Base-by-base conservation (phyloP, 805 yeast species). In the Wickerhamomyces canadensis region DNA sequence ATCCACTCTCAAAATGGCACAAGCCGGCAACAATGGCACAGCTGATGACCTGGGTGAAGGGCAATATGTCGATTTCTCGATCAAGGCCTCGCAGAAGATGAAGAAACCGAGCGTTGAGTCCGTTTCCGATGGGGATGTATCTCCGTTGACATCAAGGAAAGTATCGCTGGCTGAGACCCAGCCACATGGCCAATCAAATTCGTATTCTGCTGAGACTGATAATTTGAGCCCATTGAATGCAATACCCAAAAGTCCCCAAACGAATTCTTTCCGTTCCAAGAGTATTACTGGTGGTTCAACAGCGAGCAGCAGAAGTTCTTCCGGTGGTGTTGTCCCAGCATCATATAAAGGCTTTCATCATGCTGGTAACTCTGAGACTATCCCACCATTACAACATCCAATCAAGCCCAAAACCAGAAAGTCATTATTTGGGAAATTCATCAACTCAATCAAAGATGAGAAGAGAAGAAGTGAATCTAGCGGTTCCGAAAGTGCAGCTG, bases 361-460 rank as follows among this genome's bases (percentile, higher is more conserved):
- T 10, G 36, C 47, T 18, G 51, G 32, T 23, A 45, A 47, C 17
- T 37, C 45, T 15, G 54, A 56, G 17, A 62, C 64, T 14, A 52
- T 65, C 3, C 76, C 78, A 1, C 77, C 78, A 4, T 59, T 70
- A 31, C 45, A 57, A 17, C 71, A 65, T n/a, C 77, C 77, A 1
- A 66, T 72, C 21, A 71, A 70, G 42, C 76, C 76, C 0, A 60
- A 42, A 31, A 37, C 42, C 3, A 54, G 47, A 35, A 51, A 35
- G 27, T 40, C 52, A 13, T 36, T 51, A 8, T 52, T 54, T 33
- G 60, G 58, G 2, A 55, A 54, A 36, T 53, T 56, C 34, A 54
- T 54, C 28, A 44, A 41, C 15, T 48, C 58, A 3, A 49, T 47
- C 10, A 42, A 52, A 24, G 55, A 51, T 5, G 57, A 50, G n/a